Percentiles rank a stretch among this genome's conserved stretches.
These are phyloP conservation scores for Darksidea phi DNA, from an alignment of 495 filamentous ascomycete genomes.

Conservation along the genomic window DNA sequence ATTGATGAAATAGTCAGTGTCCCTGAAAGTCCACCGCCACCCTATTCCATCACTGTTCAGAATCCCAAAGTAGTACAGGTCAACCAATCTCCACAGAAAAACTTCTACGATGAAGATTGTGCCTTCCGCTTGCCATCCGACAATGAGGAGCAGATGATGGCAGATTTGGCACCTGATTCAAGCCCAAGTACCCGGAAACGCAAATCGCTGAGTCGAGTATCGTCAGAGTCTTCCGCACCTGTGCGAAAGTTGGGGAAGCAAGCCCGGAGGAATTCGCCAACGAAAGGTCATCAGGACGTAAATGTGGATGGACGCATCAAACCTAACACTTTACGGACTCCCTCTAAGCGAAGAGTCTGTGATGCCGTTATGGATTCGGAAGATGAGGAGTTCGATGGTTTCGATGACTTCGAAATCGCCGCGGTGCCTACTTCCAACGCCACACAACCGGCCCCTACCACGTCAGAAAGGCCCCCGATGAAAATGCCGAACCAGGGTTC, in stretches of 20 bases:
- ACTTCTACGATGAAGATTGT: conserved; percentile 5
- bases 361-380: conserved; percentile 26
- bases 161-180: neutral
- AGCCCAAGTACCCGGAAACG: conserved; percentile 16
- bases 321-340: neutral
- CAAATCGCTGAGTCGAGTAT: conserved; percentile 28
- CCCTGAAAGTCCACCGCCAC: conserved; percentile 35
- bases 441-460: neutral
- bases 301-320: neutral
- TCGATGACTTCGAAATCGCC: conserved; percentile 18
- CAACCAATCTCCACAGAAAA: neutral
- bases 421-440: neutral
- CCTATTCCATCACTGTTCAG: conserved; percentile 27
- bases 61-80: neutral
- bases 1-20: conserved; percentile 35
- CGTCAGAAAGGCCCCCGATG: neutral
- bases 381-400: conserved; percentile 22
- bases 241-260: conserved; percentile 18
- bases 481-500: neutral
- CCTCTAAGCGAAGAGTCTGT: conserved; percentile 4
- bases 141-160: conserved; percentile 24
- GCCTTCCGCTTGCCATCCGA: conserved; percentile 8
- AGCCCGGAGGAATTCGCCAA: conserved; percentile 6
- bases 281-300: neutral
- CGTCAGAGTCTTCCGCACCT: conserved; percentile 24